phyloP scores from a whole-genome alignment of 768 basidiomycete species.

The Filobasidium wieringae region DNA sequence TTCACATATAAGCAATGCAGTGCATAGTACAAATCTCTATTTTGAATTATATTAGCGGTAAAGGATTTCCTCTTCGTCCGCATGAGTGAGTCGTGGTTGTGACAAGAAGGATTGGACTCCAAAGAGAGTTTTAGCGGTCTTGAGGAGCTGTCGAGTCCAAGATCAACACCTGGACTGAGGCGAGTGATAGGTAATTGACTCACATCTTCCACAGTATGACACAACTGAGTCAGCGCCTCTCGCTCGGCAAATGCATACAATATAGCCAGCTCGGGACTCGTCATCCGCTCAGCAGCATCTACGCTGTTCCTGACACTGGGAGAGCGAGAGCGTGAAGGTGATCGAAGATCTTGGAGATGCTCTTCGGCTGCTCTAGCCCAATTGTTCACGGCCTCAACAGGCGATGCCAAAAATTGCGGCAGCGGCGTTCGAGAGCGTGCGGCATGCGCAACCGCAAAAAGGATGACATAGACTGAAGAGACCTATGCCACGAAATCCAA shows the following conservation, averaged over 20 bases:
- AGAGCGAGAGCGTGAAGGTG: conserved; percentile 6
- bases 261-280: conserved; percentile 25
- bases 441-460: conserved; percentile 35
- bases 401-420: conserved; percentile 36
- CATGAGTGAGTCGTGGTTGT: background rate
- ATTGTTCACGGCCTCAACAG: conserved; percentile 26
- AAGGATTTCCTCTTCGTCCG: conserved; percentile 5
- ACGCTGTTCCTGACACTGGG: background rate
- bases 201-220: conserved; percentile 34
- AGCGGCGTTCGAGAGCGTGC: conserved; percentile 34
- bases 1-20: background rate
- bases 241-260: conserved; percentile 37
- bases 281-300: background rate
- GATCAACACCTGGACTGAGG: conserved; percentile 7
- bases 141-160: conserved; percentile 9
- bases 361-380: conserved; percentile 28
- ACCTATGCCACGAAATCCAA: conserved; percentile 13
- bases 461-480: conserved; percentile 30
- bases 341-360: conserved; percentile 16
- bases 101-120: conserved; percentile 25
- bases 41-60: background rate
- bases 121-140: conserved; percentile 29
- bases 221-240: conserved; percentile 31
- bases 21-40: background rate
- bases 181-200: conserved; percentile 8